Evolutionary conservation across 345 rosid genomes (phyloP).

Genomic region (Eucalyptus tenuipes): DNA sequence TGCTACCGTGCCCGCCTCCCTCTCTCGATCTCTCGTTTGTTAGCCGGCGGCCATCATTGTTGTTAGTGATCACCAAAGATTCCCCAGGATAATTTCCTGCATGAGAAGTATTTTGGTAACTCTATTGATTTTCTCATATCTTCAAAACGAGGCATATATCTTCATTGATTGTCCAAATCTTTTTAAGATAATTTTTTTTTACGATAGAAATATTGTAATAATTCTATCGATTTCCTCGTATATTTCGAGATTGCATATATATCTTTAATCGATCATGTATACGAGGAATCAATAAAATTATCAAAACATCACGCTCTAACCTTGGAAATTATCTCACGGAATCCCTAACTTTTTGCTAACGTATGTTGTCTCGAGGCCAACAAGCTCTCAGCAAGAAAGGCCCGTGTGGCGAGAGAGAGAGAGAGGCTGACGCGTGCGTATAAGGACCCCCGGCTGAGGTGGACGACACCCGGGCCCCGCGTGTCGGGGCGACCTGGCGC

Average conservation of each 20-base stretch:
- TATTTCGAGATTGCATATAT: rapidly evolving
- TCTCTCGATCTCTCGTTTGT: neutral
- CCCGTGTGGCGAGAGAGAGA: neutral
- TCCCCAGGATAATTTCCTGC: neutral
- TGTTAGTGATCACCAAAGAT: neutral
- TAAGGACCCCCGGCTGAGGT: neutral
- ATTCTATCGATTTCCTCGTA: neutral
- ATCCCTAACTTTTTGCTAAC: neutral
- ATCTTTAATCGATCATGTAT: neutral
- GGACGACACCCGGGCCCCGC: neutral
- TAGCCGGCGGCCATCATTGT: neutral
- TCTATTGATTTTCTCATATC: neutral
- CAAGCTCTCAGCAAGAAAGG: neutral
- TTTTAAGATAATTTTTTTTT: neutral
- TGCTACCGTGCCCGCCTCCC: neutral
- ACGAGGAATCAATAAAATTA: neutral
- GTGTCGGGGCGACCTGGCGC: neutral
- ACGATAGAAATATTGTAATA: neutral
- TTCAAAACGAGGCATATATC: neutral
- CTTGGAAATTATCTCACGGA: neutral
- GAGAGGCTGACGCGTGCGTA: neutral
- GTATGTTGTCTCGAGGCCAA: neutral
- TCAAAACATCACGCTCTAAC: neutral
- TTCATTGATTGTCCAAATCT: neutral
- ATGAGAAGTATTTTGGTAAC: neutral